Percentiles rank a stretch among this genome's conserved stretches.
Evolutionary conservation across 495 filamentous ascomycete species (phyloP).

Genomic region (Penicillium manginii): DNA sequence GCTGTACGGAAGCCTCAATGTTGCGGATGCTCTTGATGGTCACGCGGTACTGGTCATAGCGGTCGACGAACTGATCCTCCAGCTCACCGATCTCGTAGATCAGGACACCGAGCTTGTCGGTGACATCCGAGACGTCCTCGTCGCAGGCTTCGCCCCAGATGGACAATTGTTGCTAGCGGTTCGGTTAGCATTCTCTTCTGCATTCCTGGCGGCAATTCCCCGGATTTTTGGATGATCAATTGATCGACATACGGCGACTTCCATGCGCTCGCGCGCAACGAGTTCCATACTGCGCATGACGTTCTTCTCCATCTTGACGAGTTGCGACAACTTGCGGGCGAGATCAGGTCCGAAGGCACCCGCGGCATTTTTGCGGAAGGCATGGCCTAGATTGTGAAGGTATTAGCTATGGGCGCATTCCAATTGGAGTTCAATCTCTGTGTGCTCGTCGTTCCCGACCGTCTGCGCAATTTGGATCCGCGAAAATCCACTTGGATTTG

Average conservation of each 20-base stretch:
- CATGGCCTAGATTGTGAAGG: conserved; percentile 71
- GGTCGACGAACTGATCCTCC: conserved; percentile 96
- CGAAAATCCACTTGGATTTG: background rate
- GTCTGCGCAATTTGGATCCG: conserved; percentile 2
- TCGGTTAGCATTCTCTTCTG: conserved; percentile 15
- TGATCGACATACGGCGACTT: conserved; percentile 77
- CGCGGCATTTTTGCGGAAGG: conserved; percentile 85
- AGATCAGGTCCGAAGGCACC: conserved; percentile 96
- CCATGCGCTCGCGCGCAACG: conserved; percentile 94
- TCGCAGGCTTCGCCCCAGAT: conserved; percentile 97
- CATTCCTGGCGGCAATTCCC: background rate
- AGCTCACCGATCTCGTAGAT: conserved; percentile 99
- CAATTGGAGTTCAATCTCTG: background rate
- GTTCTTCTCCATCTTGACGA: conserved; percentile 99
- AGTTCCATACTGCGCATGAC: conserved; percentile 98
- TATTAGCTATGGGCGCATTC: conserved; percentile 14
- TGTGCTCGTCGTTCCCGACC: background rate
- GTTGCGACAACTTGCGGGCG: conserved; percentile 93
- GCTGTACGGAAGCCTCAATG: conserved; percentile 97
- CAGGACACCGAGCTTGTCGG: conserved; percentile 96
- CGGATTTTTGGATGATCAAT: background rate
- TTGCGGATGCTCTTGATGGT: conserved; percentile 99
- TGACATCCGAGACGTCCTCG: conserved; percentile 98
- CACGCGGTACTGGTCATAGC: conserved; percentile 98
- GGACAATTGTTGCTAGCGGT: conserved; percentile 87